phyloP scores from a whole-genome alignment of 345 rosid species.

The Eucalyptus pauciflora region DNA sequence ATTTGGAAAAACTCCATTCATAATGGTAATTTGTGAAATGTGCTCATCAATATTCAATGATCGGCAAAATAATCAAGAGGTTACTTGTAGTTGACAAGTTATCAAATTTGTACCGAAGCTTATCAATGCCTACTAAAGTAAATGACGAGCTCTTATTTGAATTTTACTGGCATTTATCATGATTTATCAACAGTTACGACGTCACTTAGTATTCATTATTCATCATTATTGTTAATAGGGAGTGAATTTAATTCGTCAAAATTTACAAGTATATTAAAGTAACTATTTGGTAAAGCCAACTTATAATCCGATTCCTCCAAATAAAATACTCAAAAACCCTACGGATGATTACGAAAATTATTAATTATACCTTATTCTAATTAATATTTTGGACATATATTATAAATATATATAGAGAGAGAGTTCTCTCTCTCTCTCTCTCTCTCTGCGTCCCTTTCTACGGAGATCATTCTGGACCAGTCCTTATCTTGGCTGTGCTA shows the following conservation, averaged over 20 bases:
- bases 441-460: neutral
- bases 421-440: neutral
- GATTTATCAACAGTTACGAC: neutral
- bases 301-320: neutral
- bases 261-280: neutral
- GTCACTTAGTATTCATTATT: neutral
- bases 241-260: neutral
- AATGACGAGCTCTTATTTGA: neutral
- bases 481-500: neutral
- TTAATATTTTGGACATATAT: neutral
- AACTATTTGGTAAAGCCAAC: neutral
- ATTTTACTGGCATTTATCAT: neutral
- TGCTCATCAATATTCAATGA: rapidly evolving
- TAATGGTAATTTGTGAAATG: neutral
- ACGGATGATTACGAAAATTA: neutral
- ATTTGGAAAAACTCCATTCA: neutral
- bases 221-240: neutral
- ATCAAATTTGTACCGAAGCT: neutral
- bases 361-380: neutral
- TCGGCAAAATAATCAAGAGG: rapidly evolving
- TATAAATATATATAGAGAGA: neutral
- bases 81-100: no score
- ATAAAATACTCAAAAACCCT: neutral
- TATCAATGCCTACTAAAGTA: neutral
- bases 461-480: neutral